phyloP scores from a whole-genome alignment of 768 basidiomycete genomes.

The Lentinula aciculospora region DNA sequence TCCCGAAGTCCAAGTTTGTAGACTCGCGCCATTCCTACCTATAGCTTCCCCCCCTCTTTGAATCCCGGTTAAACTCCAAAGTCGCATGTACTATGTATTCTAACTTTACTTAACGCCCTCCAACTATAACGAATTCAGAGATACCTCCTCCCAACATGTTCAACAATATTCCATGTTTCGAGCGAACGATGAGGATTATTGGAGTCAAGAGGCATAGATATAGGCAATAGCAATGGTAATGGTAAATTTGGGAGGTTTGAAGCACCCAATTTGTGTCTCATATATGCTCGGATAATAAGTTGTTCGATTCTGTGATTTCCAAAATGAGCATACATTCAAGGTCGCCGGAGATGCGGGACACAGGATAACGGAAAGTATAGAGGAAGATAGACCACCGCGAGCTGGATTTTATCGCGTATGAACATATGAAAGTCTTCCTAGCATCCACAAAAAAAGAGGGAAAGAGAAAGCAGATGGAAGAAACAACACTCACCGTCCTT shows the following conservation, averaged over 20 bases:
- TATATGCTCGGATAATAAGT: neutral
- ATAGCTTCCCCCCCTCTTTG: too few species aligned
- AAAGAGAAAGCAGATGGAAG: neutral
- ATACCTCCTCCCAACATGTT: constrained; percentile 4
- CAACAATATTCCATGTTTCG: neutral
- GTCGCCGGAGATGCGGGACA: too few species aligned
- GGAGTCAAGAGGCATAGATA: neutral
- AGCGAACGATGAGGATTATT: neutral
- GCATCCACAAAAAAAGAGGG: neutral
- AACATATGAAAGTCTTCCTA: too few species aligned
- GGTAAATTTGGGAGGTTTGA: neutral
- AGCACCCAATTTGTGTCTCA: neutral
- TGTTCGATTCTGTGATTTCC: neutral
- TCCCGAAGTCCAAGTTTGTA: too few species aligned
- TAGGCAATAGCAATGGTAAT: too few species aligned
- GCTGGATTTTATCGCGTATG: too few species aligned
- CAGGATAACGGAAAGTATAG: too few species aligned
- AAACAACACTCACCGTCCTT: constrained; percentile 36
- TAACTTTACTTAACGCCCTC: too few species aligned
- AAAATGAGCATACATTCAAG: neutral
- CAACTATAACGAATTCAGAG: neutral
- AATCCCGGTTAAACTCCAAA: too few species aligned
- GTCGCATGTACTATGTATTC: too few species aligned
- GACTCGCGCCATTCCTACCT: too few species aligned
- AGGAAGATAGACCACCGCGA: too few species aligned